Evolutionary conservation across 106 monocot genomes (phyloP).

Genomic region (Platanthera zijinensis): DNA sequence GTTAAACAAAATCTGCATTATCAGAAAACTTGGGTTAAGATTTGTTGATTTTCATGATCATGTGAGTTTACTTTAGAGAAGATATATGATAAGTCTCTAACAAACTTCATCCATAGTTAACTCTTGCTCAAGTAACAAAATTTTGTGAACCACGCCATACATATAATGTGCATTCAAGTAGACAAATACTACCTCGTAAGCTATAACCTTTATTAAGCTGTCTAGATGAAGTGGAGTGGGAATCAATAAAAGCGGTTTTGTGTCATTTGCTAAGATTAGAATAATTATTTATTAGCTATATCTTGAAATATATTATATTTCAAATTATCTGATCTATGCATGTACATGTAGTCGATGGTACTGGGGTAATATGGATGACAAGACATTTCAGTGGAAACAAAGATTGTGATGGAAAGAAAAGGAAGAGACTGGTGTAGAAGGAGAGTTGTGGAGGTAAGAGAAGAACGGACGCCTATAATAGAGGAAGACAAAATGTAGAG

Average conservation of each 20-base stretch:
- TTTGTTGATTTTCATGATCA: background rate
- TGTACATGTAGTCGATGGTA: background rate
- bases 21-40: background rate
- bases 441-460: no score
- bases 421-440: no score
- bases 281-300: background rate
- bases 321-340: background rate
- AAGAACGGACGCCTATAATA: no score
- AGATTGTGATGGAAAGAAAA: no score
- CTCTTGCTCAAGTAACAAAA: background rate
- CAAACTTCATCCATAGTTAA: background rate
- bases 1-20: background rate
- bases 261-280: background rate
- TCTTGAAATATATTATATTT: background rate
- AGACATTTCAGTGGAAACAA: no score
- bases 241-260: background rate
- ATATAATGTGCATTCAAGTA: background rate
- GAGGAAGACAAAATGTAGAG: no score
- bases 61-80: background rate
- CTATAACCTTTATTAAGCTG: no score
- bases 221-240: no score
- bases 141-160: background rate
- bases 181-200: background rate
- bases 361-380: no score
- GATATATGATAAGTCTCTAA: background rate